Base-by-base conservation (phyloP, 352 stramenopile genomes). In the Phytophthora pseudosyringae region DNA sequence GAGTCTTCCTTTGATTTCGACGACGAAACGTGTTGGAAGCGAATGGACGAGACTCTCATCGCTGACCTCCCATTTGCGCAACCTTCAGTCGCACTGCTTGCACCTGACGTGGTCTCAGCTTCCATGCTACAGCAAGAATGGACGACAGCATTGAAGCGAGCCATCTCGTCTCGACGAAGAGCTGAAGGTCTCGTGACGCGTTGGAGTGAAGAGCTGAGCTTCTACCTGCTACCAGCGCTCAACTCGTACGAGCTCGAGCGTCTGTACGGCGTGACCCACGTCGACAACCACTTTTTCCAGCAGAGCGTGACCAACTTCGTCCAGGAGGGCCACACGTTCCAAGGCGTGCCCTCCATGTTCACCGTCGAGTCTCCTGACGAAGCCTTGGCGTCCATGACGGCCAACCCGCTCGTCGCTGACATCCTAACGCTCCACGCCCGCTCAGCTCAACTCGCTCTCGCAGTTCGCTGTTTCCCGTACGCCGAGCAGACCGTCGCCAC, bases 211-310 rank as follows among this genome's bases (percentile, higher is more conserved):
- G 80, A 87, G 32, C 76, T 97, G 18, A 75, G 71, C 51, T 93
- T 94, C 59, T 89, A 84, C 47, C 61, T 97, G 43, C 71, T 91
- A 8, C 90, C 89, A 25, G 89, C 90, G n/a, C 78, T 97, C 16
- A 83, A 83, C 40, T 88, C 89, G 12, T 97, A 97, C 67, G 90
- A 97, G 35, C 59, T 90, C 41, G 90, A 97, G 67, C 80, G 89
- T 7, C 56, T 91, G 13, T 85, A 93, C 60, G 73, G 71, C 35
- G 53, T 90, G 8, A 53, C 77, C 4, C 78, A 89, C 51, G 63
- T 92, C 1, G 88, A 93, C 45, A 95, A 93, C 52, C 76, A 69
- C 2, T 81, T 96, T 39, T 97, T 97, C 60, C 82, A 92, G 55
- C 83, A 91, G 26, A 90, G 75, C 48, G 85, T 97, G 51, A 90